phyloP scores from a whole-genome alignment of 805 yeast species.

The Peterozyma xylosa region DNA sequence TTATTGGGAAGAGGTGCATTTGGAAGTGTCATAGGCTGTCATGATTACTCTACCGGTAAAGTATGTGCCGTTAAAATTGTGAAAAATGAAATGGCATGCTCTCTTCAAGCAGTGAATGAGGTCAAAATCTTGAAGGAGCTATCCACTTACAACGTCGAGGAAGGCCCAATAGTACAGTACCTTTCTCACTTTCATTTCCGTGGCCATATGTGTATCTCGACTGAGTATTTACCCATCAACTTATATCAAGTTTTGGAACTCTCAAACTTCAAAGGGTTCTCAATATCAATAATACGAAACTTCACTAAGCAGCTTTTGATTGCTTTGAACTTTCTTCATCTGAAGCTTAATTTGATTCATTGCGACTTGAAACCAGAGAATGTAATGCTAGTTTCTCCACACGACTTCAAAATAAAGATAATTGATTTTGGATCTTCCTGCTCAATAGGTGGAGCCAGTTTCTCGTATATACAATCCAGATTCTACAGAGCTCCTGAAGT shows the following conservation, averaged over 20 bases:
- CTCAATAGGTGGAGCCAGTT: slow-evolving; percentile 30
- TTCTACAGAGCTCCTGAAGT: slow-evolving; percentile 80
- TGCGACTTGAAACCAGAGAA: slow-evolving; percentile 88
- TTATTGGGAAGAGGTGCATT: slow-evolving; percentile 74
- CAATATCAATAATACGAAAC: slow-evolving; percentile 27
- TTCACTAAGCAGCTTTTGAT: slow-evolving; percentile 49
- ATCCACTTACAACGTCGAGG: slow-evolving; percentile 17
- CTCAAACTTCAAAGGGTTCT: slow-evolving; percentile 41
- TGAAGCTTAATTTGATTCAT: slow-evolving; percentile 48
- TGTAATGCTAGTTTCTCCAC: slow-evolving; percentile 45
- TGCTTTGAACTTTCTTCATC: slow-evolving; percentile 56
- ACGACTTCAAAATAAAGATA: slow-evolving; percentile 46
- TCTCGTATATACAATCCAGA: slow-evolving; percentile 52
- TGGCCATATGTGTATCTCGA: slow-evolving; percentile 74
- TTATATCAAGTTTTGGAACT: slow-evolving; percentile 52
- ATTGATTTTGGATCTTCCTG: slow-evolving; percentile 80
- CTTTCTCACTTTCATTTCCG: slow-evolving; percentile 70
- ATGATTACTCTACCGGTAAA: slow-evolving; percentile 53
- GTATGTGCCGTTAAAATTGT: slow-evolving; percentile 72
- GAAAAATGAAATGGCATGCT: slow-evolving; percentile 65
- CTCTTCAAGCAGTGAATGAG: slow-evolving; percentile 72
- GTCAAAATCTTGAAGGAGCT: slow-evolving; percentile 57
- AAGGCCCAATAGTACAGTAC: slow-evolving; percentile 41
- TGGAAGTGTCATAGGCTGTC: slow-evolving; percentile 67
- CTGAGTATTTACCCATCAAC: slow-evolving; percentile 65